Evolutionary conservation across 2,329 filamentous ascomycete genomes (phyloP).

Genomic region (Huntiella bhutanensis): DNA sequence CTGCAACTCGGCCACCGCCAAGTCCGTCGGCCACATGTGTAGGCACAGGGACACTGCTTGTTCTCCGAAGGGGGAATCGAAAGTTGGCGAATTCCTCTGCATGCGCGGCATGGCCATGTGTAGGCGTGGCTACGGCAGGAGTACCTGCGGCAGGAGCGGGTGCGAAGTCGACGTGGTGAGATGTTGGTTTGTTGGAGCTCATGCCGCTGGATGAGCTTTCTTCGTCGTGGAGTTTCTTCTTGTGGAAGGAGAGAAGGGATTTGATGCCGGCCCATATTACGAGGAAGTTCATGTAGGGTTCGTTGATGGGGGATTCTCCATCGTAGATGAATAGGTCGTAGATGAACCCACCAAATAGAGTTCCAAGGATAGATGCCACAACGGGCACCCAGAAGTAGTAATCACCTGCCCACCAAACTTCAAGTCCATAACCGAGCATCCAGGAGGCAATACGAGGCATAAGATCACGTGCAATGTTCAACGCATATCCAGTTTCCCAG

Average conservation of each 20-base stretch:
- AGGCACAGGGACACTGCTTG: background rate
- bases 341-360: conserved; percentile 42
- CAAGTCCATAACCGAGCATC: conserved; percentile 45
- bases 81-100: background rate
- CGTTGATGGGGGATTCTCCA: conserved; percentile 52
- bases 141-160: background rate
- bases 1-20: background rate
- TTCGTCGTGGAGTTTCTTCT: background rate
- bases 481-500: conserved; percentile 60
- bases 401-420: conserved; percentile 46
- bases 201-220: background rate
- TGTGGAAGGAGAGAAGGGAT: background rate
- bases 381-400: conserved; percentile 67
- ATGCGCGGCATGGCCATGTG: background rate
- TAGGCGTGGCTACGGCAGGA: background rate
- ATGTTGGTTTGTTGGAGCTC: background rate
- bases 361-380: conserved; percentile 49
- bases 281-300: conserved; percentile 40
- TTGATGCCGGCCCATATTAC: background rate
- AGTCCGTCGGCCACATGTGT: background rate
- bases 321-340: conserved; percentile 53
- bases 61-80: background rate
- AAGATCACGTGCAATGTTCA: conserved; percentile 56
- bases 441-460: conserved; percentile 48
- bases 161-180: background rate